Conservation (phyloP, 140 eudicot species). For the Bidens hawaiensis region DNA sequence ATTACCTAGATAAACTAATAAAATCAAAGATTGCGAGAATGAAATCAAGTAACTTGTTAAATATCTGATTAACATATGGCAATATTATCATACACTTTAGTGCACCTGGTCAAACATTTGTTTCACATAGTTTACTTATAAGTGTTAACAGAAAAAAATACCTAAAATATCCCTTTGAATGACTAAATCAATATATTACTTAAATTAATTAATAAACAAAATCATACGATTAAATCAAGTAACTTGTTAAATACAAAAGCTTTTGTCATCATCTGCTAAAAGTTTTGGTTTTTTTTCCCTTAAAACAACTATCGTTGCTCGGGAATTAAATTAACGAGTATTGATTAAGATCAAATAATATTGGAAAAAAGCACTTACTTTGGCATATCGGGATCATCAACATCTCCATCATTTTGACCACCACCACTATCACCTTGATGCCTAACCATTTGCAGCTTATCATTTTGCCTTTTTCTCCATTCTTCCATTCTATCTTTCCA, state of each 20-base stretch:
- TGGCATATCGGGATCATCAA: conserved; percentile 92
- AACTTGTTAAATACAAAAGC: background rate
- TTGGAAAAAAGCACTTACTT: conserved; percentile 44
- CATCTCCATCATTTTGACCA: conserved; percentile 52
- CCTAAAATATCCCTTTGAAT: too few species aligned
- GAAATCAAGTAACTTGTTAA: background rate
- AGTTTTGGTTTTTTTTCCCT: conserved; percentile 7
- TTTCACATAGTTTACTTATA: too few species aligned
- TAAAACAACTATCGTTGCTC: background rate
- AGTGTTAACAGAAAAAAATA: too few species aligned
- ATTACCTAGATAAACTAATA: background rate
- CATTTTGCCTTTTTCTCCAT: conserved; percentile 88
- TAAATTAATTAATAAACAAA: too few species aligned
- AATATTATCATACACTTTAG: too few species aligned
- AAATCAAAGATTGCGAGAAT: background rate
- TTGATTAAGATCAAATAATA: background rate
- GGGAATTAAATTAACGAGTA: conserved; percentile 2
- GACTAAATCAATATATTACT: too few species aligned
- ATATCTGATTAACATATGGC: too few species aligned
- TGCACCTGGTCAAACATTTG: too few species aligned
- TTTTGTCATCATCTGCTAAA: background rate
- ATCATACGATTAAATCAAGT: background rate
- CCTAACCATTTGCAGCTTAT: conserved; percentile 83
- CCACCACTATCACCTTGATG: conserved; percentile 65
- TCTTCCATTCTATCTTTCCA: conserved; percentile 99